Evolutionary conservation across 768 basidiomycete genomes (phyloP), one percentile per base, ranked within the genome.

Genomic region (Lactifluus rugatus): DNA sequence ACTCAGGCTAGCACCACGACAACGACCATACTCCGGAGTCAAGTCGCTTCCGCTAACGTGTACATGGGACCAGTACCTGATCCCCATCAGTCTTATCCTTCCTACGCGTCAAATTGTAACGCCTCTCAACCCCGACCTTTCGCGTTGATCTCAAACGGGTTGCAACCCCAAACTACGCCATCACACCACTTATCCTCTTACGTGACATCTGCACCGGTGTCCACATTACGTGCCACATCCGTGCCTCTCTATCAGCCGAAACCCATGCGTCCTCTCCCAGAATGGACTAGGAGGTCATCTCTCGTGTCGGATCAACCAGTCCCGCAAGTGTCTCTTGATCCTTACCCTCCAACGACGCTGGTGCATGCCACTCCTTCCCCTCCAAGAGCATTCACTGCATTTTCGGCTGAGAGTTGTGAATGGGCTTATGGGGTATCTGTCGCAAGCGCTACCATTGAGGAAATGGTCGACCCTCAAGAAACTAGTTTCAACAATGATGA

Each of bases 241-340:
- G 42, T 56, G 17, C 45, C 50, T 32, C 51, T 62, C 41, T 39
- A 54, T 37, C 61, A 62, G 32, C 61, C 61, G 16, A 55, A 49
- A 47, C 61, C 61, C 13, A 44, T 50, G 2, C 61, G 48, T n/a
- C 61, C 61, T n/a, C 52, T 58, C 10, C 61, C 61, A 21, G 56
- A 62, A 52, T 62, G 61, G 61, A 58, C 61, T 5, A 57, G 57
- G 48, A 52, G 47, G 39, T 37, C 60, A 5, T 61, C 55, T 16
- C 60, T 51, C 26, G 41, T 52, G 3, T 17, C 51, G n/a, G 60
- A 61, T 45, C 45, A 52, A n/a, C 51, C 57, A 13, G 28, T 57
- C 31, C 34, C 42, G 9, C 31, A 39, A 42, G 54, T 49, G 9
- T 31, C 45, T 31, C 16, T 36, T 11, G 25, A 26, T 44, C n/a